Evolutionary conservation across 371 early-diverging fungal genomes (phyloP).

Genomic region (Rhizopus microsporus): DNA sequence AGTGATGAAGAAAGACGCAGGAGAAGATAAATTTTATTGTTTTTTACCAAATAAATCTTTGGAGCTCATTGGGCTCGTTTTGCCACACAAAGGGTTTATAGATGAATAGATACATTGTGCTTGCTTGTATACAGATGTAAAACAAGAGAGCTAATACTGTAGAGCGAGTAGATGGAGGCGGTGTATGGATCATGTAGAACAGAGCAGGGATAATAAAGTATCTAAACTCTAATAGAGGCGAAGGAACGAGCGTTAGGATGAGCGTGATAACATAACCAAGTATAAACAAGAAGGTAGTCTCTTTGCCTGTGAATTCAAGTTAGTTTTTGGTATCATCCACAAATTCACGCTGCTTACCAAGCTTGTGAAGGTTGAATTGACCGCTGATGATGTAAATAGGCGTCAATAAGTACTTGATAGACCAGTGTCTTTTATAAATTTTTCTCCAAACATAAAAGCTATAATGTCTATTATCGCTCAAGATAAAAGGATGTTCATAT

Average conservation of each 20-base stretch:
- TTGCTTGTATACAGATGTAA: conserved; percentile 55
- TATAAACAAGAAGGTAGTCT: conserved; percentile 45
- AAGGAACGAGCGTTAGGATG: conserved; percentile 76
- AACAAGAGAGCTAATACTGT: conserved; percentile 26
- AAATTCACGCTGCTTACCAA: conserved; percentile 20
- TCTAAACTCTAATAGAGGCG: conserved; percentile 92
- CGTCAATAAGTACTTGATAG: conserved; percentile 60
- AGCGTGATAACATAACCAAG: conserved; percentile 51
- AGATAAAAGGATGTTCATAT: conserved; percentile 90
- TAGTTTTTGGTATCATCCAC: neutral
- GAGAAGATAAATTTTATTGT: conserved; percentile 13
- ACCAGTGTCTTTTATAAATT: conserved; percentile 61
- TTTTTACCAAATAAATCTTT: conserved; percentile 92
- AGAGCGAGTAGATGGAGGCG: conserved; percentile 20
- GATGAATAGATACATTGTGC: conserved; percentile 73
- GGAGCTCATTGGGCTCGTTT: conserved; percentile 61
- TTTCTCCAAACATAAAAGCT: conserved; percentile 94
- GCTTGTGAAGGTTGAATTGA: conserved; percentile 37
- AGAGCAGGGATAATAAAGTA: conserved; percentile 91
- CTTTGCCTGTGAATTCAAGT: conserved; percentile 27
- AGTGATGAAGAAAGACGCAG: conserved; percentile 23
- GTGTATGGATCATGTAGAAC: conserved; percentile 71
- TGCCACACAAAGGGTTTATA: conserved; percentile 74
- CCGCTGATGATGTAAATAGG: conserved; percentile 67
- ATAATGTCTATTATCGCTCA: conserved; percentile 95